Base-by-base conservation (phyloP, 306 rosid genomes). In the Myrica gale region DNA sequence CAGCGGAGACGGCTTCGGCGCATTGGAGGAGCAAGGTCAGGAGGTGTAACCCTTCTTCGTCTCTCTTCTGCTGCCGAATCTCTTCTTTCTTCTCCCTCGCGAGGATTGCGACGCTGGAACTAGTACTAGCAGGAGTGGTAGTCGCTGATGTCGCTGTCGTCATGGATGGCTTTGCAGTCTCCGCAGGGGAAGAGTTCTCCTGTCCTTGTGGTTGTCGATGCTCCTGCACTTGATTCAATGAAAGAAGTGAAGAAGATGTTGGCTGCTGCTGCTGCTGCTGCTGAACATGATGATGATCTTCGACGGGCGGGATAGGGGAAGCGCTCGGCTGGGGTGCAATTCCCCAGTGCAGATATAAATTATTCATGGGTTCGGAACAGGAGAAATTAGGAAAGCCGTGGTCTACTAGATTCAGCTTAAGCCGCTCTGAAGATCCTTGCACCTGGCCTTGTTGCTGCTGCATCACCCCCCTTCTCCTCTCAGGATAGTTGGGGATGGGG, bases 1-100 rank as follows among this genome's bases (percentile, higher is more conserved):
- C 99, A 0, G 97, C 91, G 10, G 99, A 91, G 11, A 95, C 98
- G 0, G 93, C 96, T 75, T 95, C 99, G 4, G 99, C 99, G 80
- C 98, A 92, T 78, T 95, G 97, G 5, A 95, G 97, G 9, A 95
- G 87, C 51, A 95, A 78, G 19, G 97, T 95, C 19, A 95, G 84
- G 17, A 95, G 97, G 73, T 95, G 97, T 16, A 95, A 72, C 0
- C 99, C 99, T 23, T 95, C 93, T 53, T 92, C 99, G 67, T 95
- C 97, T 72, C 88, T 83, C 85, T 92, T 88, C 79, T 88, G 93
- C 72, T 92, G 97, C 43, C 81, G 74, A 62, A 88, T 78, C 84
- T 95, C 99, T 67, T 90, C 96, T 20, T 89, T 90, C 76, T 80
- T 91, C 84, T 82, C 91, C n/a, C 87, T 78, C 19, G 89, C 48